Base-by-base conservation (phyloP, 2,329 filamentous ascomycete genomes). In the Byssothecium circinans region DNA sequence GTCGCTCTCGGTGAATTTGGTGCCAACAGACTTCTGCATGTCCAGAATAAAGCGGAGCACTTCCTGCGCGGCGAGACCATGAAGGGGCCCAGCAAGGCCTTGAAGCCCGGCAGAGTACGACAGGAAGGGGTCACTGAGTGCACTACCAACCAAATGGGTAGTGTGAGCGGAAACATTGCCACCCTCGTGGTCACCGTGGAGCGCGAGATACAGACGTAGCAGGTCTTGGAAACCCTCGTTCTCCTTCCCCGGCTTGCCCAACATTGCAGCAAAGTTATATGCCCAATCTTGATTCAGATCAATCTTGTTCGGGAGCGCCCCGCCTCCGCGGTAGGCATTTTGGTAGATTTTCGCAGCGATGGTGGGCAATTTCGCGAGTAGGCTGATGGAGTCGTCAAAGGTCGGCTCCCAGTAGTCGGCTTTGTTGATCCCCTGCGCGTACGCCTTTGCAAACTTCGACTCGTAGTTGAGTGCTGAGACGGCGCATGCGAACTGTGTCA, bases 341-440 rank as follows among this genome's bases (percentile, higher is more conserved):
- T 96, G 90, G 81, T 99, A 96, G 68, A 99, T 96, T 75, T 96
- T 95, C 49, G 94, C 94, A 22, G 94, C 94, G 60, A 99, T 91
- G 52, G 90, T 95, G 54, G 94, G 94, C 44, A 99, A 86, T 80
- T 99, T 99, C 54, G 92, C 94, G 47, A 99, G 82, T 53, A 99
- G 81, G 39, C 87, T 89, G 72, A 99, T 96, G 72, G 83, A 86
- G 78, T 99, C 94, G 70, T 97, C 92, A 68, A 95, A 97, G 36
- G 90, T 95, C 12, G 92, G 90, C 77, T 97, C 94, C 94, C 94
- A 99, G 83, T 97, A 97, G 62, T 96, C 90, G 43, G 90, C 89
- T 81, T 97, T 99, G 81, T 86, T 88, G 57, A 97, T 76, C 29
- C 94, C 94, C 61, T 87, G 77, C 73, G 91, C 92, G 73, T 99